Percentiles rank a stretch among this genome's conserved stretches.
phyloP scores from a whole-genome alignment of 2,329 filamentous ascomycete genomes.

The Seiridium cupressi region DNA sequence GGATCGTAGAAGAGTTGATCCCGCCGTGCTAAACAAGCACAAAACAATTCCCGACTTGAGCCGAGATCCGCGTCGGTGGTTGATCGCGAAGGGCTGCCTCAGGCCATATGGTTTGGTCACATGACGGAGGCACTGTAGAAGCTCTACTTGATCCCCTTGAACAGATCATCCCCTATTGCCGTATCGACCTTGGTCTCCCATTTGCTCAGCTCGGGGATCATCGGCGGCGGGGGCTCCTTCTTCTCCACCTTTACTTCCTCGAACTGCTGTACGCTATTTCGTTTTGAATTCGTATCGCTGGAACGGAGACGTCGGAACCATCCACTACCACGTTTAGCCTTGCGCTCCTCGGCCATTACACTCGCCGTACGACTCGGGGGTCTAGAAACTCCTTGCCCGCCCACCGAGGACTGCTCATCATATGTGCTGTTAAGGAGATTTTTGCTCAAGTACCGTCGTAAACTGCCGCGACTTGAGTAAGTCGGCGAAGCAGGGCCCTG shows the following conservation, averaged over 20 bases:
- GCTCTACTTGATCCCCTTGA: conserved; percentile 58
- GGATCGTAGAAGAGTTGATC: background rate
- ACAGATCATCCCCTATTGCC: conserved; percentile 50
- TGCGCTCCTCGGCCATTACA: conserved; percentile 50
- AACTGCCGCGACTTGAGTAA: conserved; percentile 51
- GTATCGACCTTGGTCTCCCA: conserved; percentile 49
- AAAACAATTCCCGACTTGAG: background rate
- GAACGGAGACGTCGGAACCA: conserved; percentile 57
- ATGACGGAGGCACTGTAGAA: conserved; percentile 4
- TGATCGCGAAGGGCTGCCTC: too few relatives aligned
- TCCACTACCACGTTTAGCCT: conserved; percentile 54
- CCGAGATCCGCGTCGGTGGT: too few relatives aligned
- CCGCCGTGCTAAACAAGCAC: background rate
- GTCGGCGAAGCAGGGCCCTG: conserved; percentile 52
- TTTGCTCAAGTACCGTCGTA: conserved; percentile 57
- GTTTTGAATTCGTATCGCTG: conserved; percentile 34
- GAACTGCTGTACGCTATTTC: conserved; percentile 36
- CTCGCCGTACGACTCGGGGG: conserved; percentile 50
- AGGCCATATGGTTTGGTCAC: background rate
- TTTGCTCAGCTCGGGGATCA: conserved; percentile 57
- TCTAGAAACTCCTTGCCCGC: conserved; percentile 34
- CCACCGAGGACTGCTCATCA: conserved; percentile 37
- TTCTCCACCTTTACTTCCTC: conserved; percentile 41
- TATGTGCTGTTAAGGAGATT: conserved; percentile 53
- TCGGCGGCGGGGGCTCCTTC: conserved; percentile 56